A percentile compares a stretch with the other conserved stretches of the same genome.
These are phyloP conservation scores for Aspergillus transmontanensis DNA, from an alignment of 2,329 filamentous ascomycete species.

Conservation along the genomic window DNA sequence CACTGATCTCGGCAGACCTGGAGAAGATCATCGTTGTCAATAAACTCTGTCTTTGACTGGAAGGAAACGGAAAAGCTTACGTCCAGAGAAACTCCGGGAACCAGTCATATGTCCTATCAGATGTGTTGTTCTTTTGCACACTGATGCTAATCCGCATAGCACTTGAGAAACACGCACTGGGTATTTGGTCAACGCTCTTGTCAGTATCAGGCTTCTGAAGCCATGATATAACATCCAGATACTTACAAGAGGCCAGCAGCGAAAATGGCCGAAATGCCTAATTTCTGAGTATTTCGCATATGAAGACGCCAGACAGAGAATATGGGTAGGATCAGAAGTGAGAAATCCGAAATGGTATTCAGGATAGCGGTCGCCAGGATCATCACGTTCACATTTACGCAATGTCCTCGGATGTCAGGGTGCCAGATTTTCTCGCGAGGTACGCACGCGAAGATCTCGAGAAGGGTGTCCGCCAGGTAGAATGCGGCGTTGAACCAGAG, in stretches of 20 bases:
- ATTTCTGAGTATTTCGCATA: background rate
- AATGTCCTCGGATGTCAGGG: background rate
- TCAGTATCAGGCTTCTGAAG: too few species aligned
- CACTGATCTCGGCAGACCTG: background rate
- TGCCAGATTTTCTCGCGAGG: background rate
- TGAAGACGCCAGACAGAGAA: background rate
- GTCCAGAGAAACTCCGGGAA: background rate
- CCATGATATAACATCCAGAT: too few species aligned
- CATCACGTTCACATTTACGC: background rate
- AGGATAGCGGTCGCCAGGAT: background rate
- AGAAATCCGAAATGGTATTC: background rate
- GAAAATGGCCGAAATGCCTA: background rate
- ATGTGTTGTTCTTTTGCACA: background rate
- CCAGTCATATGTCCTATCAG: background rate
- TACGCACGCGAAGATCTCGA: background rate
- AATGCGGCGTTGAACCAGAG: background rate
- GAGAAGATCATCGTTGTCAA: background rate
- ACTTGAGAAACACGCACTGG: background rate
- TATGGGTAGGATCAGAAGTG: background rate
- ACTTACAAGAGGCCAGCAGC: background rate
- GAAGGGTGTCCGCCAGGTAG: background rate
- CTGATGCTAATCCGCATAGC: background rate
- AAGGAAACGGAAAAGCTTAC: background rate
- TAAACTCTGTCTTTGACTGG: too few species aligned
- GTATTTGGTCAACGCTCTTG: background rate